A percentile compares a stretch with the other conserved stretches of the same genome.
phyloP scores from a whole-genome alignment of 1,139 yeast genomes.

The Schwanniomyces etchellsii region DNA sequence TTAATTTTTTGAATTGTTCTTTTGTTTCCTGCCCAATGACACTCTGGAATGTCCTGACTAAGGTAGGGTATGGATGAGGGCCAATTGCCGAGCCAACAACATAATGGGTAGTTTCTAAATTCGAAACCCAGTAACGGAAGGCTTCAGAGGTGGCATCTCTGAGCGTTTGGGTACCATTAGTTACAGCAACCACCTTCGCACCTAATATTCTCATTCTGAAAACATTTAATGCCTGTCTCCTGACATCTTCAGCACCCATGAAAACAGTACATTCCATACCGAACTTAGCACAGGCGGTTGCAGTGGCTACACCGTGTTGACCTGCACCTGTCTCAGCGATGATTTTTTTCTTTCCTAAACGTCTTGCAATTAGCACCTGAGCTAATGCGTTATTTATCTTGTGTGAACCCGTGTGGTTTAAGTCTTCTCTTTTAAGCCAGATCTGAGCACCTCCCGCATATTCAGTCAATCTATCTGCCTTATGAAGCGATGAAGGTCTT shows the following conservation, averaged over 20 bases:
- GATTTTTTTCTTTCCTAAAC: slow-evolving; percentile 84
- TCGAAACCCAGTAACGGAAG: slow-evolving; percentile 90
- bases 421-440: slow-evolving; percentile 97
- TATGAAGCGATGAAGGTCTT: slow-evolving; percentile 89
- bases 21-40: slow-evolving; percentile 94
- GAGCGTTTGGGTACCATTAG: slow-evolving; percentile 90
- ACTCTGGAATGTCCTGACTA: slow-evolving; percentile 97
- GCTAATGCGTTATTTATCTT: slow-evolving; percentile 96
- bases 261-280: slow-evolving; percentile 93
- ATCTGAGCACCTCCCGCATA: slow-evolving; percentile 94
- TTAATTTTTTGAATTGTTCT: slow-evolving; percentile 75
- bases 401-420: slow-evolving; percentile 97
- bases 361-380: slow-evolving; percentile 84
- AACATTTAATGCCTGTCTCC: slow-evolving; percentile 96
- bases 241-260: slow-evolving; percentile 99
- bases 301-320: slow-evolving; percentile 99
- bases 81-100: slow-evolving; percentile 98
- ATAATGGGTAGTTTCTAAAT: slow-evolving; percentile 81
- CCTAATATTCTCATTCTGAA: slow-evolving; percentile 96
- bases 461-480: slow-evolving; percentile 85
- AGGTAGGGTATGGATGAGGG: slow-evolving; percentile 97
- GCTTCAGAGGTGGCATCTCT: slow-evolving; percentile 99
- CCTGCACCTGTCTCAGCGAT: slow-evolving; percentile 99
- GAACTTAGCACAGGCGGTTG: slow-evolving; percentile 97
- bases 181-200: slow-evolving; percentile 89